Percentiles rank a stretch among this genome's conserved stretches.
Conservation (phyloP, 2,329 filamentous ascomycete genomes). For the Monilinia vaccinii-corymbosi region DNA sequence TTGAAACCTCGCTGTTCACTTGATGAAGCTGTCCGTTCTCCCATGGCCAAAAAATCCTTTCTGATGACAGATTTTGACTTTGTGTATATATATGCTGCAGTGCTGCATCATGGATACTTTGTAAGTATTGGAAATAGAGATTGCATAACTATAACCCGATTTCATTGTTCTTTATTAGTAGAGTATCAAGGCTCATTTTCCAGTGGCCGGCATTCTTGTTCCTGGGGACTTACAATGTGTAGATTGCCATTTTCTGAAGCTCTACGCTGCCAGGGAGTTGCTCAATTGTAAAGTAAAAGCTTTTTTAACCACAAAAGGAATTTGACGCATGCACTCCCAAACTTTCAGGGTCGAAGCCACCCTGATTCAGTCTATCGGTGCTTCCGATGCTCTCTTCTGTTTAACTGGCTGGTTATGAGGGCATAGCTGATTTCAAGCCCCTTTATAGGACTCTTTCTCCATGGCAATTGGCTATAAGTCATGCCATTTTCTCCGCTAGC, state of each 20-base stretch:
- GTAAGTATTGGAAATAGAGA: background rate
- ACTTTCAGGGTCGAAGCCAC: background rate
- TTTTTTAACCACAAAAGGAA: background rate
- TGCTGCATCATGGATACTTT: background rate
- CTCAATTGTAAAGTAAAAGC: background rate
- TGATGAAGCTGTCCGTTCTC: background rate
- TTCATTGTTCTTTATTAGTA: background rate
- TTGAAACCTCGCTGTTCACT: background rate
- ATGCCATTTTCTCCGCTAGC: too few species aligned
- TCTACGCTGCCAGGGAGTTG: background rate
- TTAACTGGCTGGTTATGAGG: too few species aligned
- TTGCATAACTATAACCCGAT: background rate
- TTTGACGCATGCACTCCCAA: too few species aligned
- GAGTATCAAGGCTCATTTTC: background rate
- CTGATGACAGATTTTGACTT: background rate
- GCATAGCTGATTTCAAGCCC: too few species aligned
- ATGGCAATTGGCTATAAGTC: too few species aligned
- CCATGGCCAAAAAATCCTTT: background rate
- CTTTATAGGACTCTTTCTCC: too few species aligned
- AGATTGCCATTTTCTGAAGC: background rate
- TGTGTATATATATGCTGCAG: background rate
- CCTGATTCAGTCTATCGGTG: background rate
- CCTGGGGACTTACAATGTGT: too few species aligned
- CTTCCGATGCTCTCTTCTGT: too few species aligned
- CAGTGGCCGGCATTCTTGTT: background rate